phyloP scores from a whole-genome alignment of 345 rosid species.

The Syzygium aqueum region DNA sequence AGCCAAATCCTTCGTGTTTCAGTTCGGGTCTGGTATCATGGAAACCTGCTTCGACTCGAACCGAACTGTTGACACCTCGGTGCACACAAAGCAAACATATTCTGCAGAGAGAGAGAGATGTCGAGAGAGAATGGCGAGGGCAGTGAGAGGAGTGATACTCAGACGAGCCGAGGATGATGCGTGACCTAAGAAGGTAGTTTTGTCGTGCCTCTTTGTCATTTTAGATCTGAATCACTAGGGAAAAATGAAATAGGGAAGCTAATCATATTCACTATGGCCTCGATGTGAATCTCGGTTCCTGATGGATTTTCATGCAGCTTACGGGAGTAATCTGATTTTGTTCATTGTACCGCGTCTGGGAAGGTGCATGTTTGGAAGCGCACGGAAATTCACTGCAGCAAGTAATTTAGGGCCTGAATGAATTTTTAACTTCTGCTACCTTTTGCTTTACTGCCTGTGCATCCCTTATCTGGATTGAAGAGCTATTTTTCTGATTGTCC shows the following conservation, averaged over 20 bases:
- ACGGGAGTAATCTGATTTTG: neutral
- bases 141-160: conserved; percentile 30
- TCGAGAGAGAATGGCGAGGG: neutral
- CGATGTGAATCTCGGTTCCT: neutral
- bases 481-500: no score
- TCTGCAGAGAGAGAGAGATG: no score
- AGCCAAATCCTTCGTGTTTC: no score
- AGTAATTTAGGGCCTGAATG: neutral
- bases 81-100: no score
- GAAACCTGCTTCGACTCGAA: no score
- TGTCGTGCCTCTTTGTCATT: no score
- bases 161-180: conserved; percentile 7
- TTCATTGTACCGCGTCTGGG: no score
- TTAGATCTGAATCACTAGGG: no score
- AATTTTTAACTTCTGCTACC: neutral
- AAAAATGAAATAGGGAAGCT: neutral
- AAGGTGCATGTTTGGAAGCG: neutral
- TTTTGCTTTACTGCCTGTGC: neutral
- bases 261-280: neutral
- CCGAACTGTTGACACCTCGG: no score
- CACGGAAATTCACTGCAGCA: neutral
- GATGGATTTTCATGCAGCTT: neutral
- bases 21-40: no score
- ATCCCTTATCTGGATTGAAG: neutral
- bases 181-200: conserved; percentile 19